Base-by-base conservation (phyloP, 73 alveolate species). In the Tetrahymena malaccensis region DNA sequence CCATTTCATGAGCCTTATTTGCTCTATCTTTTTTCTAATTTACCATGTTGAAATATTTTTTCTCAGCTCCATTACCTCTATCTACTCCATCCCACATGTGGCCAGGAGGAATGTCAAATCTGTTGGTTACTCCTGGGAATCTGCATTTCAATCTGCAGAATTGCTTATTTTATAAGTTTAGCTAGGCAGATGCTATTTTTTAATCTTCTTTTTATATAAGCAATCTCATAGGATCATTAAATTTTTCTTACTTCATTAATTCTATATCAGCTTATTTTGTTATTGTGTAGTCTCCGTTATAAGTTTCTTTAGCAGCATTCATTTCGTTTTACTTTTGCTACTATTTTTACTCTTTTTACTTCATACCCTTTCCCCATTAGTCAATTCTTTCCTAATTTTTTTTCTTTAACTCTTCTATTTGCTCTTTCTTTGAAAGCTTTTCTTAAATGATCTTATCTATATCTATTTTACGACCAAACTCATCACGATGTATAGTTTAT, bases 71-170 rank as follows among this genome's bases (percentile, higher is more conserved):
- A 97, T 99, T 99, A 70, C 98, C 96, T 89, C 99, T 96, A 93
- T 99, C 99, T 34, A 98, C 98, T 22, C 99, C 99, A 97, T 99
- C 99, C 99, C 99, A 99, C 83, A 98, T 93, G 94, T 97, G 98
- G 43, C 99, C 99, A 70, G 99, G 99, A 33, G 95, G 96, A 50
- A 99, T 99, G 93, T 96, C 98, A 96, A 99, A 98, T 96, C 99
- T 98, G 94, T 98, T 98, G 44, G 94, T 55, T 43, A 93, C 35
- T 38, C 95, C 84, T 25, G 96, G 96, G 84, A 94, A 94, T 94
- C 93, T 85, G 55, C 96, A 94, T 94, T 94, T 94, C 31, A 94
- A 83, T 12, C 85, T 56, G 35, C 85, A 56, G 16, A 56, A 22
- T 12, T 56, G 33, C 33, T 56, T 56, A 56, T 56, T 56, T 85